phyloP scores from a whole-genome alignment of 306 rosid species.

The Lathyrus oleraceus region DNA sequence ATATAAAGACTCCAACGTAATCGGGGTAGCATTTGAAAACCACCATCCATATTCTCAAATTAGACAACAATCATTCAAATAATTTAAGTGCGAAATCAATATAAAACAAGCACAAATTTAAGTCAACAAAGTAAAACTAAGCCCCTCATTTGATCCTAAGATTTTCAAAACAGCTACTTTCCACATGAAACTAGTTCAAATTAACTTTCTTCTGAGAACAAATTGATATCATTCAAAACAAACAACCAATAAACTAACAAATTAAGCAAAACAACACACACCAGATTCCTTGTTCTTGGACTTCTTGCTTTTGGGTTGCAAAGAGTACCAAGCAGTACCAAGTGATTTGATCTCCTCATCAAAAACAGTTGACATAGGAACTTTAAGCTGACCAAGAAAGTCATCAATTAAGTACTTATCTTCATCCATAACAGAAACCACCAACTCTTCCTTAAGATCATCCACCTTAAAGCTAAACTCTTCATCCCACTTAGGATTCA shows the following conservation, averaged over 20 bases:
- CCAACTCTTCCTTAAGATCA: constrained; percentile 71
- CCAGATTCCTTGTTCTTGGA: constrained; percentile 87
- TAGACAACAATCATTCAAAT: constrained; percentile 4
- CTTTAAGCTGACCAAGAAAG: constrained; percentile 73
- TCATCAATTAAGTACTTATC: constrained; percentile 92
- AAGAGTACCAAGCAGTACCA: constrained; percentile 79
- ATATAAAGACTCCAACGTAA: too few relatives aligned
- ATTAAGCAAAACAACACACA: constrained; percentile 36
- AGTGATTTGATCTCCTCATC: constrained; percentile 73
- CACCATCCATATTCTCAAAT: constrained; percentile 1
- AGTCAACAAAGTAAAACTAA: constrained; percentile 1
- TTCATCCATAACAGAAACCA: constrained; percentile 79
- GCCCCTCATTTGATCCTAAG: neutral
- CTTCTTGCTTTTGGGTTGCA: constrained; percentile 79
- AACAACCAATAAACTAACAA: neutral
- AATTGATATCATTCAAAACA: constrained; percentile 3
- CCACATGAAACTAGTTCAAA: neutral
- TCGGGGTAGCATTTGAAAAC: too few relatives aligned
- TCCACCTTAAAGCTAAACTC: constrained; percentile 82
- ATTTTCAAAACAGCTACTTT: constrained; percentile 6
- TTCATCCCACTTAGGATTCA: constrained; percentile 89
- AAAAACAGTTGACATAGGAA: constrained; percentile 70
- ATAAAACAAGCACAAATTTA: constrained; percentile 7
- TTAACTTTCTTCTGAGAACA: neutral
- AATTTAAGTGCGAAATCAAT: constrained; percentile 21